These are phyloP conservation scores for Ceratobasidium theobromae DNA, from an alignment of 1,284 basidiomycete species.

Conservation along the genomic window DNA sequence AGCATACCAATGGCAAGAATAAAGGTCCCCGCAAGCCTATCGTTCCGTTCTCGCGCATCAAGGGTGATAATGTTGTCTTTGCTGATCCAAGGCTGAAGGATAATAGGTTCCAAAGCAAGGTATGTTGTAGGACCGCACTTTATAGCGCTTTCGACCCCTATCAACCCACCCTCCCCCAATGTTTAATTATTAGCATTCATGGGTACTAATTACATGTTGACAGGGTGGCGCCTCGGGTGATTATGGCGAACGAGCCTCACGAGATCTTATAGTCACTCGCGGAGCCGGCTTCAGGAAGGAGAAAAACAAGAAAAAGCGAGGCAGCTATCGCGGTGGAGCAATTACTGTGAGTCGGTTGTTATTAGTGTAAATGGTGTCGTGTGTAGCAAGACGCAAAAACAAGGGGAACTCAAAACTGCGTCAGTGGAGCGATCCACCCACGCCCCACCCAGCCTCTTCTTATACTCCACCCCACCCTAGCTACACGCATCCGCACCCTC, in stretches of 20 bases:
- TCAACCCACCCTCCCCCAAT: background rate
- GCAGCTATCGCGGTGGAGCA: constrained; percentile 87
- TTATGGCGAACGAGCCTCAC: constrained; percentile 84
- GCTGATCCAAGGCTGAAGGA: constrained; percentile 65
- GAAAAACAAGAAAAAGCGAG: constrained; percentile 99
- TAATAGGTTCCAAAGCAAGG: constrained; percentile 84
- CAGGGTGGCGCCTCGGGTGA: constrained; percentile 69
- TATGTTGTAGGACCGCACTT: too few relatives aligned
- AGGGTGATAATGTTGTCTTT: constrained; percentile 62
- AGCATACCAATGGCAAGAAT: constrained; percentile 46
- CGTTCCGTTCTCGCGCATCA: constrained; percentile 80
- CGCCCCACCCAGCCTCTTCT: background rate
- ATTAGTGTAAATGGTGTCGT: background rate
- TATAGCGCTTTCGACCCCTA: too few relatives aligned
- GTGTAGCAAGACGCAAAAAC: too few relatives aligned
- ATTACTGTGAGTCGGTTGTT: constrained; percentile 67
- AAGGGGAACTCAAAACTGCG: too few relatives aligned
- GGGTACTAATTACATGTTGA: background rate
- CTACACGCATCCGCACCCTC: constrained; percentile 32
- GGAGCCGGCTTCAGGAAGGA: constrained; percentile 97
- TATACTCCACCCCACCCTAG: constrained; percentile 2
- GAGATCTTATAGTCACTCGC: constrained; percentile 89
- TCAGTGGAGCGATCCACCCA: background rate
- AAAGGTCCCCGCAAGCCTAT: constrained; percentile 36
- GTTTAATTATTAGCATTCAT: background rate